Percentiles rank a stretch among this genome's conserved stretches.
Conservation (phyloP, 2,329 filamentous ascomycete genomes). For the Penicillium sp. region DNA sequence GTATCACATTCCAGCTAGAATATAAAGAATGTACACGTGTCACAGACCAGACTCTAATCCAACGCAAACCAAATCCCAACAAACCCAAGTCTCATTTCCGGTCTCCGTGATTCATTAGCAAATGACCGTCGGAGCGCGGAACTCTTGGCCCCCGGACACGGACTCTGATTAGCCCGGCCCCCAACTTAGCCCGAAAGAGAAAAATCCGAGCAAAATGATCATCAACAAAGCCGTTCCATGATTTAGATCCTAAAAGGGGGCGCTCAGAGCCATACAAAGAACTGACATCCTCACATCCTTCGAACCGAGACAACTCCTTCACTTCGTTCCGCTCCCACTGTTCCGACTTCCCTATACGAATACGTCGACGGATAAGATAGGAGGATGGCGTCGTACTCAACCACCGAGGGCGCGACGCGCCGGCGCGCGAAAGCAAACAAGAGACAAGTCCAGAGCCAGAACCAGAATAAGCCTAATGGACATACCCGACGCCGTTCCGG, state of each 20-base stretch:
- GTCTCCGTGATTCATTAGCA: background rate
- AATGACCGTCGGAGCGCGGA: background rate
- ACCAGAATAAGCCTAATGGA: background rate
- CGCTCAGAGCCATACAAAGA: background rate
- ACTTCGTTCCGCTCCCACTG: background rate
- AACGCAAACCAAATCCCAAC: background rate
- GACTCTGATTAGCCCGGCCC: background rate
- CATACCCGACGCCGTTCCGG: background rate
- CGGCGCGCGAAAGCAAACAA: background rate
- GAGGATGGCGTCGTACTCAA: background rate
- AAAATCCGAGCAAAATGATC: slow-evolving; percentile 7
- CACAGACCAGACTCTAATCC: background rate
- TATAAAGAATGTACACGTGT: background rate
- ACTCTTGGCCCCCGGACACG: background rate
- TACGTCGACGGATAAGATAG: background rate
- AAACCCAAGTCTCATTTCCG: background rate
- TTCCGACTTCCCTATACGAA: background rate
- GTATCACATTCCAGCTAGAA: background rate
- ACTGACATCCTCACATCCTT: background rate
- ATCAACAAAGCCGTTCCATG: background rate
- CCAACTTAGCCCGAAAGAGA: slow-evolving; percentile 2
- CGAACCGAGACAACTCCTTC: background rate
- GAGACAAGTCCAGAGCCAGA: background rate
- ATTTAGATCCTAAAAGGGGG: background rate
- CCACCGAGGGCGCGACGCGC: background rate